phyloP scores from a whole-genome alignment of 164 flowering plant species.

The Magnolia sinica region DNA sequence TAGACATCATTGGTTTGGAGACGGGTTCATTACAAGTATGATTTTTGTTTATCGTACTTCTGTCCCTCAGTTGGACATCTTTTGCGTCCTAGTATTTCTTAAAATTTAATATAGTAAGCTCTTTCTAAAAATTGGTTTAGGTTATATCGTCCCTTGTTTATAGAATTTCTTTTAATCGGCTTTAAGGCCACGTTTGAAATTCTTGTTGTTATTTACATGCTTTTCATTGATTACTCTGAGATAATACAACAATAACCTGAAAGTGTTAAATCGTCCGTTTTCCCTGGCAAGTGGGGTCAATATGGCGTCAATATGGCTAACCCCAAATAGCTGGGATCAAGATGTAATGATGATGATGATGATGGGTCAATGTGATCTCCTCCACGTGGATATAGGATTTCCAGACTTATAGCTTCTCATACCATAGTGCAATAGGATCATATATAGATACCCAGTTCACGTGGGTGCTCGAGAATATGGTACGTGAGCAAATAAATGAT shows the following conservation, averaged over 20 bases:
- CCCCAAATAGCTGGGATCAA: not conserved
- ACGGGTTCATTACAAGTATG: constrained; percentile 42
- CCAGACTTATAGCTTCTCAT: not conserved
- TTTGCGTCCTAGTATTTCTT: too few species aligned
- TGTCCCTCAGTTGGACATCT: not conserved
- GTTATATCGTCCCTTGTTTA: not conserved
- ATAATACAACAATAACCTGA: too few species aligned
- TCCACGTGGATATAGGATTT: not conserved
- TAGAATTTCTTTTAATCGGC: not conserved
- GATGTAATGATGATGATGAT: not conserved
- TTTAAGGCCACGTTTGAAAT: not conserved
- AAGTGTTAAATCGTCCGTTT: not conserved
- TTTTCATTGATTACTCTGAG: too few species aligned
- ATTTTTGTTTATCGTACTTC: not conserved
- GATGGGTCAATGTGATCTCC: not conserved
- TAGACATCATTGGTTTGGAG: constrained; percentile 44
- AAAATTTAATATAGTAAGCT: not conserved
- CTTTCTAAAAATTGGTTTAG: constrained; percentile 1
- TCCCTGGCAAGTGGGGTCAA: not conserved
- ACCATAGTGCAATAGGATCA: not conserved
- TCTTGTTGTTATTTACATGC: not conserved
- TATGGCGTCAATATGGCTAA: not conserved
- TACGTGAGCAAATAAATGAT: not conserved
- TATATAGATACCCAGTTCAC: not conserved
- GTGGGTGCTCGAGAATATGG: not conserved